phyloP scores from a whole-genome alignment of 805 yeast species.

The Komagataella populi region DNA sequence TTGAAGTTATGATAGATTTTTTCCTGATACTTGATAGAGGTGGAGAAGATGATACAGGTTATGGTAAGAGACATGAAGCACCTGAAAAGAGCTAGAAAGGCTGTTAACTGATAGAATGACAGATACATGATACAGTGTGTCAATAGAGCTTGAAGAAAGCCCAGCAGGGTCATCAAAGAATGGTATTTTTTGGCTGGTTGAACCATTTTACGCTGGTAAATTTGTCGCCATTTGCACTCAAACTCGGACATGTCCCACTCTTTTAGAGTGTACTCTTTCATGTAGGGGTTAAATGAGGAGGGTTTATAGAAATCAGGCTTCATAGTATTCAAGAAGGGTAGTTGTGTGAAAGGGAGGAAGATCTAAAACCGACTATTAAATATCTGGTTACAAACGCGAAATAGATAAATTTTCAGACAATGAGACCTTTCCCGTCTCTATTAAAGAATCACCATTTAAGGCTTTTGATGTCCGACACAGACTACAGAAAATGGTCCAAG shows the following conservation, averaged over 20 bases:
- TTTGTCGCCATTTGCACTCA: neutral
- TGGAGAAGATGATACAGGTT: neutral
- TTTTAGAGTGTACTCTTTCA: neutral
- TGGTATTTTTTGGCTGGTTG: neutral
- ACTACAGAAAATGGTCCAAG: slow-evolving; percentile 49
- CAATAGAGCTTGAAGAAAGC: neutral
- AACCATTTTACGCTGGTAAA: neutral
- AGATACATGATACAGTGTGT: neutral
- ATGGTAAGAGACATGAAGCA: neutral
- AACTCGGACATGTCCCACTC: neutral
- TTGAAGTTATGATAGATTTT: neutral
- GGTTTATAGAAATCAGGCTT: neutral
- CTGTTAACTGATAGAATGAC: neutral
- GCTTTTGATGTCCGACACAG: neutral
- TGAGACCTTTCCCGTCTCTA: neutral
- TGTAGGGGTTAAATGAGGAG: neutral
- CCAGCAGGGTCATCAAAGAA: neutral
- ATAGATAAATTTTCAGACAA: neutral
- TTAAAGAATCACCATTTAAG: neutral
- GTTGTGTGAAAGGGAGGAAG: neutral
- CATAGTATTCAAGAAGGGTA: neutral
- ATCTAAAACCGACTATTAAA: neutral
- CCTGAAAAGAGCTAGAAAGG: neutral
- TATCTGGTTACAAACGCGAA: neutral
- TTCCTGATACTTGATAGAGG: neutral